Evolutionary conservation across 768 basidiomycete genomes (phyloP), one percentile per base, ranked within the genome.

Genomic region (Boletus fagicola): DNA sequence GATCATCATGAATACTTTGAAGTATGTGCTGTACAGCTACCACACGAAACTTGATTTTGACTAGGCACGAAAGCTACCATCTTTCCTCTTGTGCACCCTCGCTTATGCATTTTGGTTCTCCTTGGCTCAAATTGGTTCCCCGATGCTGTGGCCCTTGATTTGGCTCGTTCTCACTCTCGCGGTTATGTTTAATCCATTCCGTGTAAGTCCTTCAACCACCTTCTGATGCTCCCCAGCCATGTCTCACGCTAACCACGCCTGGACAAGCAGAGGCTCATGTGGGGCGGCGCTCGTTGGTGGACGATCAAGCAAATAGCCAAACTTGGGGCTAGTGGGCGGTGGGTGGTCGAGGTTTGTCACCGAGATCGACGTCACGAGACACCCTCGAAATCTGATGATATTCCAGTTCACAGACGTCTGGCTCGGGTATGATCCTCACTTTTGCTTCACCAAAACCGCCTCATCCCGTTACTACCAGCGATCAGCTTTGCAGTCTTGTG

Each of bases 41-140:
- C 33, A 45, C 13, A 46, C 40, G 18, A 8, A 30, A 40, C 30
- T 2, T 48, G 20, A n/a, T 38, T 31, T 50, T 61, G 49, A 68
- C 26, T 7, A 13, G n/a, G 26, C 43, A 11, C 6, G 18, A 48
- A 58, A 94, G 91, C 81, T 90, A 11, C 94, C 96, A 1, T 79
- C 87, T n/a, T 76, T 94, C 48, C 72, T 96, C n/a, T 78, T 94
- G 30, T 77, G 83, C 26, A 78, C 85, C 1, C 80, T 98, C 6
- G 84, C 81, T 51, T 89, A 88, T 59, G 84, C 88, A 30, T 94
- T 94, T 69, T 94, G 87, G 86, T 77, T 97, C 43, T 90, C 94
- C 0, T 91, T 95, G 67, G 68, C 80, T 44, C 79, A 78, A 36
- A 75, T 92, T 22, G 89, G 87, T 15, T 74, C 78, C 2, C 90